A percentile compares a stretch with the other conserved stretches of the same genome.
phyloP scores from a whole-genome alignment of 2,329 filamentous ascomycete species.

The Chaetomiaceae sp. region DNA sequence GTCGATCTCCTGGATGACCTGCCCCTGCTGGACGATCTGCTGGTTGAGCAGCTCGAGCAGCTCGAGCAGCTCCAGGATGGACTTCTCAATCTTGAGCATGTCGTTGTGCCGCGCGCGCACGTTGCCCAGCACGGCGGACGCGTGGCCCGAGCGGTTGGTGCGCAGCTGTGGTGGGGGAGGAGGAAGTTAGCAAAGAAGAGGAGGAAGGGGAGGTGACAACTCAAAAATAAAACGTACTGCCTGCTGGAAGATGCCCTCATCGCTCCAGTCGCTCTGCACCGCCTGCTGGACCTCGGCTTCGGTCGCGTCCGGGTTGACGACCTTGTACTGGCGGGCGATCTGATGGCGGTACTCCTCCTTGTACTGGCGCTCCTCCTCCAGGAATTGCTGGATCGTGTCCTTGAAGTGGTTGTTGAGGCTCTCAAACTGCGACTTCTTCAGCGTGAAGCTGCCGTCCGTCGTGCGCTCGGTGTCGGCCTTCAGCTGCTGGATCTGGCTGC shows the following conservation, averaged over 20 bases:
- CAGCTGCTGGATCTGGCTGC: slow-evolving; percentile 70
- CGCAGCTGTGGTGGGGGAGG: slow-evolving; percentile 49
- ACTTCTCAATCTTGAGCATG: slow-evolving; percentile 72
- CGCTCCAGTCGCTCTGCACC: slow-evolving; percentile 64
- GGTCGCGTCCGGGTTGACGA: slow-evolving; percentile 74
- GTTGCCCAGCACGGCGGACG: slow-evolving; percentile 65
- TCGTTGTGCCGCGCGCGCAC: slow-evolving; percentile 80
- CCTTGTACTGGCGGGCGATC: slow-evolving; percentile 72
- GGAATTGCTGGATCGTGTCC: slow-evolving; percentile 63
- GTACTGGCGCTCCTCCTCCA: slow-evolving; percentile 65
- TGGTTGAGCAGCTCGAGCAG: slow-evolving; percentile 72
- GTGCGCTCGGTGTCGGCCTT: slow-evolving; percentile 65
- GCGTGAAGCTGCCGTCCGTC: slow-evolving; percentile 49
- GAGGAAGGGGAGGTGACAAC: too few relatives aligned
- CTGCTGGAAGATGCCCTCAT: slow-evolving; percentile 75
- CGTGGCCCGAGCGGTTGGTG: slow-evolving; percentile 67
- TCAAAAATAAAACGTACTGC: slow-evolving; percentile 55
- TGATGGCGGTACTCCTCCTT: slow-evolving; percentile 67
- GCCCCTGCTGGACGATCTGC: slow-evolving; percentile 66
- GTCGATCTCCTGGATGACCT: slow-evolving; percentile 55
- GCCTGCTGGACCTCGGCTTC: slow-evolving; percentile 66
- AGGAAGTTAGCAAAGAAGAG: neutral
- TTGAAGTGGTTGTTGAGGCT: slow-evolving; percentile 67
- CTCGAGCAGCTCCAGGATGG: slow-evolving; percentile 60
- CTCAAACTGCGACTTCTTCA: slow-evolving; percentile 65